phyloP scores from a whole-genome alignment of 768 basidiomycete species.

The Mycena capillaripes region DNA sequence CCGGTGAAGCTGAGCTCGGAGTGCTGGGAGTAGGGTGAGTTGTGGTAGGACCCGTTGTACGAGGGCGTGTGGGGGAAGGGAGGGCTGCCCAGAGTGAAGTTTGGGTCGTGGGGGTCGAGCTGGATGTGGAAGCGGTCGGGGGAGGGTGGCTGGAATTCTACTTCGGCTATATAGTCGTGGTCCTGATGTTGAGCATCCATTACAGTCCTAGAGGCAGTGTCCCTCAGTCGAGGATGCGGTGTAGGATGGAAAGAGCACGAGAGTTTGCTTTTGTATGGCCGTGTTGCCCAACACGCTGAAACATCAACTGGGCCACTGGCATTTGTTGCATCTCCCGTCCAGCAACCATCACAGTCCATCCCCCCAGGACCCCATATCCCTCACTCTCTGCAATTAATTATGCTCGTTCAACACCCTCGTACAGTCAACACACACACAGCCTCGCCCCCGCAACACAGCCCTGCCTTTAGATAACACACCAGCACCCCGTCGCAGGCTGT shows the following conservation, averaged over 20 bases:
- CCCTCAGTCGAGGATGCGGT: constrained; percentile 22
- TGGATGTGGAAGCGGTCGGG: constrained; percentile 37
- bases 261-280: background rate
- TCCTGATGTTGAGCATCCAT: constrained; percentile 34
- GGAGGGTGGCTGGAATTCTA: constrained; percentile 44
- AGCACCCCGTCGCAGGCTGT: constrained; percentile 4
- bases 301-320: no score
- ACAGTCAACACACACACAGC: background rate
- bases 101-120: constrained; percentile 40
- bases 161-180: constrained; percentile 39
- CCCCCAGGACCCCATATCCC: background rate
- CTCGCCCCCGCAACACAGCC: constrained; percentile 20
- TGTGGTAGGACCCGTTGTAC: constrained; percentile 77
- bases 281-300: background rate
- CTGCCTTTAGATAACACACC: constrained; percentile 9
- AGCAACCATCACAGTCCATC: background rate
- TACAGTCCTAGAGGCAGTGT: constrained; percentile 23
- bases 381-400: background rate
- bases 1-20: constrained; percentile 75
- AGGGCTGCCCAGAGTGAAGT: constrained; percentile 31
- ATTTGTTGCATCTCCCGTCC: background rate
- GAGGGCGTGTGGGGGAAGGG: constrained; percentile 66
- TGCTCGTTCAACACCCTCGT: background rate
- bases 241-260: background rate
- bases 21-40: constrained; percentile 76